Evolutionary conservation across 2,329 filamentous ascomycete species (phyloP), one percentile per base, ranked within the genome.

Genomic region (Hypoxylon sp.): DNA sequence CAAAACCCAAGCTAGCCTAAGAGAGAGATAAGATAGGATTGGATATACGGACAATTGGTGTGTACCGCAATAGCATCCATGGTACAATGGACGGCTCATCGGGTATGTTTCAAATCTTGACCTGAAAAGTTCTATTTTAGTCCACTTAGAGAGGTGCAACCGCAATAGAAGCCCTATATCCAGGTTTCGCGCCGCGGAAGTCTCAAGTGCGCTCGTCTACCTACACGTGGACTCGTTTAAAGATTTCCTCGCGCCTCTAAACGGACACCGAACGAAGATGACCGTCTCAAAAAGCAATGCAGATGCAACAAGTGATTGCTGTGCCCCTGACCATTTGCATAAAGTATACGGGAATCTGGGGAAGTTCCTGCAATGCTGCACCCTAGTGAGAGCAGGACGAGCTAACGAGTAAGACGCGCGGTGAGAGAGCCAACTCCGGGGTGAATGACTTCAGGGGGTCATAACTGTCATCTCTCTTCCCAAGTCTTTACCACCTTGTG

Each of bases 271-370:
- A 70, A 53, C 53, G 35, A 31, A 26, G 33, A 33, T 17, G 44
- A 29, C 19, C 19, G 35, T 50, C 33, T 61, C 37, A 37, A 59
- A 44, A 58, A 51, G 14, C 48, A 44, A 44, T 44, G 39, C 10
- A 11, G 31, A 29, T 33, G 37, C 33, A 14, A 61, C 39, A 42
- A 47, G 46, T 53, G 22, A 37, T 33, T 47, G 19, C 22, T 54
- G 17, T 46, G 51, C 46, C 48, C 42, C 66, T 59, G 58, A 53
- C 47, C 39, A 17, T 39, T 71, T 68, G 59, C 65, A 65, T 65
- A 19, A 65, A 44, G 24, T 39, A 58, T 54, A 33, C 39, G 50
- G 35, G 57, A 66, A 71, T 70, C 69, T 47, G 63, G 67, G 63
- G 67, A 65, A 65, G 13, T 9, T n/a, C 29, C 47, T 57, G 58